phyloP scores from a whole-genome alignment of 2,329 filamentous ascomycete genomes.

The Penicillium expansum region DNA sequence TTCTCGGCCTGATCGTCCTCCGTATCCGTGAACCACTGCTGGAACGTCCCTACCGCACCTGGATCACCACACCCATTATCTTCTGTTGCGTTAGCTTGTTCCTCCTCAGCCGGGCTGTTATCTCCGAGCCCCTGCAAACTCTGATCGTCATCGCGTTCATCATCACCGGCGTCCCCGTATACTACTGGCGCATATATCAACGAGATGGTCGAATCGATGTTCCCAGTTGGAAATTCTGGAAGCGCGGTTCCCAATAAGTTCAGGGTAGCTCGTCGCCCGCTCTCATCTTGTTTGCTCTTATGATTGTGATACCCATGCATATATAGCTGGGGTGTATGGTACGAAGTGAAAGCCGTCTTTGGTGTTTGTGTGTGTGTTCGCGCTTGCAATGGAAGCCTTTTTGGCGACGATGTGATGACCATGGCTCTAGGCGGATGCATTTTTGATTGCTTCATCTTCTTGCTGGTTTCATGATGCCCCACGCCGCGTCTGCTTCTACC shows the following conservation, averaged over 20 bases:
- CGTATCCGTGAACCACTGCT: conserved; percentile 82
- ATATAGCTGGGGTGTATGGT: conserved; percentile 20
- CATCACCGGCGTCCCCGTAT: conserved; percentile 77
- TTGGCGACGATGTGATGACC: conserved; percentile 22
- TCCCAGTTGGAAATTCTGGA: conserved; percentile 47
- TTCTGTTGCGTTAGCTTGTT: conserved; percentile 98
- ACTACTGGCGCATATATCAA: conserved; percentile 78
- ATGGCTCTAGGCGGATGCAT: conserved; percentile 12
- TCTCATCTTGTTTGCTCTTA: conserved; percentile 9
- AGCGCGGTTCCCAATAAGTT: conserved; percentile 18
- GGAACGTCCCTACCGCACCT: conserved; percentile 88
- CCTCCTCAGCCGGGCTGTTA: conserved; percentile 80
- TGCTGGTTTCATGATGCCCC: conserved; percentile 2
- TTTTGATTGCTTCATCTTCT: conserved; percentile 1
- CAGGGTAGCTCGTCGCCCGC: neutral
- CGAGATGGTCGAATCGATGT: conserved; percentile 49
- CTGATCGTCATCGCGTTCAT: conserved; percentile 84
- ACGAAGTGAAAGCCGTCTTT: neutral
- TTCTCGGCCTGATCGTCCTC: conserved; percentile 87
- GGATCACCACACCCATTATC: conserved; percentile 95
- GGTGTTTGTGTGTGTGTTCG: neutral
- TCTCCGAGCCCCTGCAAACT: conserved; percentile 88
- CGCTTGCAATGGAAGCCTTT: neutral
- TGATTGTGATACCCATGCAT: conserved; percentile 29
- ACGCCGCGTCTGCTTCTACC: neutral